Percentiles rank a stretch among this genome's conserved stretches.
Conservation (phyloP, 2,329 filamentous ascomycete species). For the Fusarium sp. region DNA sequence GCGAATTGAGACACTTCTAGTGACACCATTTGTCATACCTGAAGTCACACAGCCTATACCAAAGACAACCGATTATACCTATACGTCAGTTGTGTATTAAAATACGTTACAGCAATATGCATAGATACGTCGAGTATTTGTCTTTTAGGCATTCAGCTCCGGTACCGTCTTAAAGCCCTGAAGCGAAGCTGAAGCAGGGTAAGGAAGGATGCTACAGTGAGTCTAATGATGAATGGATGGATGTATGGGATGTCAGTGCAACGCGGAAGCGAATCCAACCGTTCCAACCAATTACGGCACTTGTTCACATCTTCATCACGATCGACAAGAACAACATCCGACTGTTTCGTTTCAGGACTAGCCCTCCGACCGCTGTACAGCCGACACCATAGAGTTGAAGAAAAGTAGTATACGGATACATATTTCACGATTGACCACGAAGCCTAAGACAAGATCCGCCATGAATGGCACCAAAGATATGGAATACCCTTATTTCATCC, state of each 20-base stretch:
- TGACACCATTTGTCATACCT: conserved; percentile 11
- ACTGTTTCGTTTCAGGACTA: conserved; percentile 38
- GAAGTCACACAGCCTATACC: conserved; percentile 7
- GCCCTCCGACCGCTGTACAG: background rate
- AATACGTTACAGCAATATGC: conserved; percentile 9
- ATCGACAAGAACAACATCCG: conserved; percentile 32
- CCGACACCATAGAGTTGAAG: background rate
- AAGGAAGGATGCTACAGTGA: conserved; percentile 1
- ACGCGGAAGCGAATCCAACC: conserved; percentile 17
- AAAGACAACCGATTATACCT: conserved; percentile 2
- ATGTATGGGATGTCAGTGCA: background rate
- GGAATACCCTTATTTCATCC: conserved; percentile 1
- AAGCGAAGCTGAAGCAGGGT: conserved; percentile 27
- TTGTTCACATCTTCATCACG: conserved; percentile 34
- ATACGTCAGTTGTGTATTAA: conserved; percentile 11
- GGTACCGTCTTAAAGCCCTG: background rate
- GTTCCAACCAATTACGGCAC: conserved; percentile 39
- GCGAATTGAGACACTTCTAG: background rate
- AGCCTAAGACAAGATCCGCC: conserved; percentile 11
- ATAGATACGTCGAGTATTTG: conserved; percentile 14
- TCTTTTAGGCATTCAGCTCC: conserved; percentile 9
- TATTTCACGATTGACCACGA: conserved; percentile 21
- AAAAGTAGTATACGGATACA: background rate
- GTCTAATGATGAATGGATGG: conserved; percentile 6
- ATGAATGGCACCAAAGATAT: conserved; percentile 19